Evolutionary conservation across 768 basidiomycete species (phyloP), one percentile per base, ranked within the genome.

Genomic region (Suillus weaverae): DNA sequence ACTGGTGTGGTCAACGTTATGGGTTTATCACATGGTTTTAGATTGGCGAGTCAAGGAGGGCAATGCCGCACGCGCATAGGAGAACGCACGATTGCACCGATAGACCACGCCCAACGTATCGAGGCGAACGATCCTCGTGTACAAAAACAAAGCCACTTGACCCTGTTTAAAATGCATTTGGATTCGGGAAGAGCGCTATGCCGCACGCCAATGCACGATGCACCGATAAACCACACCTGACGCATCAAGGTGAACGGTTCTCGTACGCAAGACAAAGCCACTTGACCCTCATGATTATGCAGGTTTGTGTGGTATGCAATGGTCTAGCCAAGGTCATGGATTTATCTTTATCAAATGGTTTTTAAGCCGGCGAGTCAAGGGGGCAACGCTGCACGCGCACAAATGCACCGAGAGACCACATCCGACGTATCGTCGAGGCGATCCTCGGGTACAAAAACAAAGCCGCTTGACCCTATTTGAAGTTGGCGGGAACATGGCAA

Each of bases 91-190:
- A 33, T 30, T 61, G 56, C 60, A 56, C 57, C 63, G 63, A 63
- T 48, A 61, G 18, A 63, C 43, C 41, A 30, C 16, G 11, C 60
- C 60, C n/a, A 6, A 61, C 20, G 8, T 4, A 35, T 38, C 53
- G 53, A n/a, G 16, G 48, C 10, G 13, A 43, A 38, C 16, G 22
- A 60, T 63, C 57, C 63, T 63, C 63, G 63, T 63, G 18, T 56
- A 9, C 63, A 44, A n/a, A 57, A 18, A 44, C 57, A 63, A 35
- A 61, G 57, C 39, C 63, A 20, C 63, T 63, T 57, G 53, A 46
- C 44, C n/a, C n/a, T 46, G n/a, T 22, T 13, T 46, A 46, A 46
- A 46, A 46, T 46, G 44, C 44, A 46, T 46, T 46, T n/a, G 44
- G 44, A 22, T 46, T 22, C 44, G n/a, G 44, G 44, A 46, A 22